A percentile compares a stretch with the other conserved stretches of the same genome.
These are phyloP conservation scores for Basipetospora chlamydospora DNA, from an alignment of 2,329 filamentous ascomycete species.

Conservation along the genomic window DNA sequence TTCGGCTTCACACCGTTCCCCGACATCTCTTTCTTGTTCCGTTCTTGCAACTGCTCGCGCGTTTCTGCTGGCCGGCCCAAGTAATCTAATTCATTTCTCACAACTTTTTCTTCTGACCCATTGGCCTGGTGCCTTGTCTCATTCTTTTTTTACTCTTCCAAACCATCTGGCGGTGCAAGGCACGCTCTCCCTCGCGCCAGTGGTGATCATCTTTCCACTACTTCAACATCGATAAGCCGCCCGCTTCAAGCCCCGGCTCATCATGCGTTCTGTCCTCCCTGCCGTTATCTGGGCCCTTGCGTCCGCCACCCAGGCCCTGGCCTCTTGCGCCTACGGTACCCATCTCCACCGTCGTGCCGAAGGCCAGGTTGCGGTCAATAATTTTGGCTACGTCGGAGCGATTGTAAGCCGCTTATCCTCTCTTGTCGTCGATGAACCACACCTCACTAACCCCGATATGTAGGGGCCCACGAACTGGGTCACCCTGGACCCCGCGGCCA, in stretches of 20 bases:
- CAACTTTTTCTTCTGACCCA: neutral
- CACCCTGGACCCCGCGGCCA: conserved; percentile 23
- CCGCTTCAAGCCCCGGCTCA: neutral
- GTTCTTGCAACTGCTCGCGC: neutral
- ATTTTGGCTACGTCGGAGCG: conserved; percentile 22
- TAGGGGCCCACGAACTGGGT: conserved; percentile 39
- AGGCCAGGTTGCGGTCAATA: conserved; percentile 18
- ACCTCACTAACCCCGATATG: neutral
- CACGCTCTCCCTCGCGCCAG: neutral
- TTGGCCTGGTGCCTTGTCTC: conserved; percentile 1
- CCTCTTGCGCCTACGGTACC: conserved; percentile 26
- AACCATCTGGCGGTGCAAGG: neutral
- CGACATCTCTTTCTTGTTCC: neutral
- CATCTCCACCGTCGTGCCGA: conserved; percentile 18
- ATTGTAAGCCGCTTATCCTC: conserved; percentile 14
- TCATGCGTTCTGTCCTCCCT: neutral
- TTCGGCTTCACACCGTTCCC: neutral
- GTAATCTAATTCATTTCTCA: neutral
- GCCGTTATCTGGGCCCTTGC: conserved; percentile 10
- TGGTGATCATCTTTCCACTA: neutral
- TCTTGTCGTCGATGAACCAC: neutral
- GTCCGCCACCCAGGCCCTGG: conserved; percentile 15
- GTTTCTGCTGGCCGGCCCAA: conserved; percentile 2
- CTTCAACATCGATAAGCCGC: neutral
- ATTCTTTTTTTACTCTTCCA: neutral